Evolutionary conservation across 202 grass and related monocot genomes (phyloP), one percentile per base, ranked within the genome.

Genomic region (Dendrocalamus latiflorus): DNA sequence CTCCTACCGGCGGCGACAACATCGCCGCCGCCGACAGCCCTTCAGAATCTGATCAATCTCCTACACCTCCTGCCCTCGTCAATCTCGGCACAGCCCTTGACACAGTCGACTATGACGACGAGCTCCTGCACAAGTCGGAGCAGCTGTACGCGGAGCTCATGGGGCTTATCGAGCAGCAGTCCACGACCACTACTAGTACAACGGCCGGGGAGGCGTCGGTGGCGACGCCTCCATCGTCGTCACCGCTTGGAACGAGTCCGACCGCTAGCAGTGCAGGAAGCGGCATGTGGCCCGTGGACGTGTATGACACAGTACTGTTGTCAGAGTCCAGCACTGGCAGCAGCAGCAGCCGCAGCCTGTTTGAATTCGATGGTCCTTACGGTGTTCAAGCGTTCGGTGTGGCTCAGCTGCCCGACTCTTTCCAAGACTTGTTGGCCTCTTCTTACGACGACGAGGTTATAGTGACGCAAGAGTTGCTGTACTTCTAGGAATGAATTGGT

Each of bases 111-210:
- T 36, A 36, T 5, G 76, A 82, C 72, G 67, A 59, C 43, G 41
- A 74, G 43, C 79, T 86, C 61, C 70, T 82, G 42, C 61, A 43
- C 30, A 60, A 90, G 69, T 86, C 88, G 11, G 88, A 90, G 25
- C 43, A 83, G 60, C 79, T 90, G 14, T 90, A 90, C 79, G 44
- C 74, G 15, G 88, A 90, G 84, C 84, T 90, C 60, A 49, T 78
- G 68, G 68, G 61, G n/a, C 88, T 90, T 68, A 78, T 90, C 74
- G 74, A 47, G 36, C 74, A 73, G 61, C 25, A 61, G 14, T 30
- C 54, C 10, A 1, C 44, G 24, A 20, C 41, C 8, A 20, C 8
- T 25, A 26, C 34, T 36, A 36, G 21, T 0, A 9, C n/a, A 22
- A 18, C 77, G 44, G 34, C 55, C 49, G 21, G 16, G n/a, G 30